phyloP scores from a whole-genome alignment of 768 basidiomycete genomes.

The Cubamyces sp. region DNA sequence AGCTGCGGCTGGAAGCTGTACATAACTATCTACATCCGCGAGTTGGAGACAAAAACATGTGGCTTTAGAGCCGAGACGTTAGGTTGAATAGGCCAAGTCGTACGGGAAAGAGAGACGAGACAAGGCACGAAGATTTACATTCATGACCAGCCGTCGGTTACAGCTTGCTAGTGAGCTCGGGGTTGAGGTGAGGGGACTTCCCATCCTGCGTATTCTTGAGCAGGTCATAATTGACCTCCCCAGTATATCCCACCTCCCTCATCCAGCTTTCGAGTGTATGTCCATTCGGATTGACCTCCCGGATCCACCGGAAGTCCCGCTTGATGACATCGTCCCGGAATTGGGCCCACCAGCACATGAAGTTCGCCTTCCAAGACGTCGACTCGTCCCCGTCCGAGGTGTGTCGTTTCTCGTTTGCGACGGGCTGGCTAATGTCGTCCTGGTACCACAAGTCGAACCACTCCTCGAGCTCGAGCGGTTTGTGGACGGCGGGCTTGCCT shows the following conservation, averaged over 20 bases:
- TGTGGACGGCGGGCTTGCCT: conserved; percentile 31
- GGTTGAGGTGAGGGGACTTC: not conserved
- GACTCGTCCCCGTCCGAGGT: conserved; percentile 28
- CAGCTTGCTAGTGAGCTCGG: not conserved
- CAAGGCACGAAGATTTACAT: not conserved
- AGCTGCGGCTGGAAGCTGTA: too few relatives aligned
- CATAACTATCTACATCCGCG: too few relatives aligned
- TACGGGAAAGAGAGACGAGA: too few relatives aligned
- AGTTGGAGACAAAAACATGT: too few relatives aligned
- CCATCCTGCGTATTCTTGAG: conserved; percentile 11
- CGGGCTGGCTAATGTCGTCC: conserved; percentile 26
- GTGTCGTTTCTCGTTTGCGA: conserved; percentile 25
- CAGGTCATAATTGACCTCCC: not conserved
- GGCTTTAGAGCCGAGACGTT: too few relatives aligned
- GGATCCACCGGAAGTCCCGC: conserved; percentile 48
- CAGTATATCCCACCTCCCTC: conserved; percentile 37
- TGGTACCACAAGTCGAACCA: conserved; percentile 17
- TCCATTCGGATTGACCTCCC: conserved; percentile 41
- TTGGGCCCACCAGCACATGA: conserved; percentile 45
- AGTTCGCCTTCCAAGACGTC: conserved; percentile 41
- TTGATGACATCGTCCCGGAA: conserved; percentile 47
- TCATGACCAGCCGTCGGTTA: not conserved
- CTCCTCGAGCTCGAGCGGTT: conserved; percentile 26
- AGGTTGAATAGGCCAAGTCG: too few relatives aligned
- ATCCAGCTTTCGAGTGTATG: conserved; percentile 47